Evolutionary conservation across 108 stramenopile genomes (phyloP).

Genomic region (Nitzschia sp.): DNA sequence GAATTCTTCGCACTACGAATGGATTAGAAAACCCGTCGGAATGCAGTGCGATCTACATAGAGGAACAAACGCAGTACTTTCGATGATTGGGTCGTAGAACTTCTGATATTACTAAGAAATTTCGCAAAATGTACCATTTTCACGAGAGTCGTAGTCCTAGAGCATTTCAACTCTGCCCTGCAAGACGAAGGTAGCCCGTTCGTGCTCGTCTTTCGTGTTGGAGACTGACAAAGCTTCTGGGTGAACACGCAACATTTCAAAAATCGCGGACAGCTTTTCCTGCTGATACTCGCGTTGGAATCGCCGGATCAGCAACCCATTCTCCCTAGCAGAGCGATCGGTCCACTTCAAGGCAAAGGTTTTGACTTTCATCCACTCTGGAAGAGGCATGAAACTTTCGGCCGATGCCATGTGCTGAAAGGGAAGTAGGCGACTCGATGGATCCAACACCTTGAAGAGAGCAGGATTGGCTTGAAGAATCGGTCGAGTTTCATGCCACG

Average conservation of each 20-base stretch:
- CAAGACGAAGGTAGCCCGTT: too few relatives aligned
- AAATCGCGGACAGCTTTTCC: slow-evolving; percentile 18
- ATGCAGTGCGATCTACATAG: too few relatives aligned
- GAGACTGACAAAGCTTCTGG: background rate
- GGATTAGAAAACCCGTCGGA: background rate
- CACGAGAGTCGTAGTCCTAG: too few relatives aligned
- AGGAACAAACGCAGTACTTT: too few relatives aligned
- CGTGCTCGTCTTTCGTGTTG: background rate
- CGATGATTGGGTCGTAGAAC: too few relatives aligned
- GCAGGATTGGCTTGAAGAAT: background rate
- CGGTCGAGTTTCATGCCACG: slow-evolving; percentile 11
- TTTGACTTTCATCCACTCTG: background rate
- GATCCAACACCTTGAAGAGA: slow-evolving; percentile 4
- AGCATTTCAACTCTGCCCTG: too few relatives aligned
- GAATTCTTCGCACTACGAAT: too few relatives aligned
- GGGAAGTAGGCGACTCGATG: background rate
- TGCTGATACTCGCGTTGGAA: background rate
- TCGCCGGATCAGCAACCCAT: background rate
- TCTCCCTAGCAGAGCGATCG: background rate
- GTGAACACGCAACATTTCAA: slow-evolving; percentile 8
- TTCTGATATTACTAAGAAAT: too few relatives aligned
- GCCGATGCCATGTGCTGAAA: slow-evolving; percentile 9
- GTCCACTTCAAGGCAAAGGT: slow-evolving; percentile 1
- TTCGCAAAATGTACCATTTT: too few relatives aligned
- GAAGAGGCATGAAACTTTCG: background rate